A percentile compares a stretch with the other conserved stretches of the same genome.
These are phyloP conservation scores for Pichia sp. DNA, from an alignment of 1,139 yeast genomes.

Conservation along the genomic window DNA sequence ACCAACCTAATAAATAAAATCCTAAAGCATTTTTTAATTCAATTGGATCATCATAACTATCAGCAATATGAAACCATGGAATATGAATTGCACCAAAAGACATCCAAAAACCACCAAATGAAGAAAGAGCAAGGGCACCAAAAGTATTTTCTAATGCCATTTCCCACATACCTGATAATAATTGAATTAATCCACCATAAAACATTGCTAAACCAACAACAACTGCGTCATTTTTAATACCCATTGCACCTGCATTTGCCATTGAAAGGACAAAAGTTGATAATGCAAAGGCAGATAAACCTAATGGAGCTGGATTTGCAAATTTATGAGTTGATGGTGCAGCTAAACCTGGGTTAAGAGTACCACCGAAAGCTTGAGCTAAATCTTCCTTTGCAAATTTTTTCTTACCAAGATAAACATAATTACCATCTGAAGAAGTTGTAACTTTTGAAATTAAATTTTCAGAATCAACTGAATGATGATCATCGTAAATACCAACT, in stretches of 20 bases:
- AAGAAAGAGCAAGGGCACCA: conserved; percentile 80
- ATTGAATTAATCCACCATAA: conserved; percentile 79
- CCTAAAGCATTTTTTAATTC: conserved; percentile 58
- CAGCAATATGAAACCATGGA: conserved; percentile 67
- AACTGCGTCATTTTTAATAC: conserved; percentile 44
- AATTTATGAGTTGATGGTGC: conserved; percentile 65
- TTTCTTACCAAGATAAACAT: conserved; percentile 66
- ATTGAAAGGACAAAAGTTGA: conserved; percentile 78
- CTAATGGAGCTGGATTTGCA: conserved; percentile 87
- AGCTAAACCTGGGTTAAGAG: conserved; percentile 54
- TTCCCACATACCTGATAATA: conserved; percentile 71
- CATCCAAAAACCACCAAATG: conserved; percentile 89
- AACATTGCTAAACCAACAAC: conserved; percentile 74
- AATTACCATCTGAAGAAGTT: conserved; percentile 39
- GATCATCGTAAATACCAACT: conserved; percentile 15
- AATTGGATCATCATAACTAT: conserved; percentile 34
- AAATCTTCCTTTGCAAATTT: conserved; percentile 59
- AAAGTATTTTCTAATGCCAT: conserved; percentile 74
- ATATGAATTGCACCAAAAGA: conserved; percentile 64
- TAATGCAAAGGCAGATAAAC: conserved; percentile 75
- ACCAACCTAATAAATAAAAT: conserved; percentile 71
- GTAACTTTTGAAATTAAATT: conserved; percentile 18
- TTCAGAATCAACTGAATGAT: conserved; percentile 7
- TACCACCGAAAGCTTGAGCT: conserved; percentile 69
- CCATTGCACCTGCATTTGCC: conserved; percentile 57